Base-by-base conservation (phyloP, 176 grass and related monocot species). In the Carex littledalei region DNA sequence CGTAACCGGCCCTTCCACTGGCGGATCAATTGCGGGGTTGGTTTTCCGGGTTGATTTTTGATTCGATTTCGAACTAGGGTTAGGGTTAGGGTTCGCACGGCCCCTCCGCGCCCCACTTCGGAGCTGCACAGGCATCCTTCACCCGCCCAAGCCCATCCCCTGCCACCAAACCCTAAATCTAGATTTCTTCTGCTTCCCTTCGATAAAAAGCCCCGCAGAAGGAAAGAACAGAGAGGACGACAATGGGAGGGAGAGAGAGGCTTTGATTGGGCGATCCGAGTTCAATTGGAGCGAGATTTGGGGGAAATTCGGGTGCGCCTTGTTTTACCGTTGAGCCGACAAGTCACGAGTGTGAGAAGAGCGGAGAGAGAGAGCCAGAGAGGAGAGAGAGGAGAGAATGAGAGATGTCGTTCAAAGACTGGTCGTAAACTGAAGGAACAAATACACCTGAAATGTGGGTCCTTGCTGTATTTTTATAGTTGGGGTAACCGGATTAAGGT, bases 121-220 rank as follows among this genome's bases (percentile, higher is more conserved):
- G 81, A 83, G 81, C 61, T 83, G 81, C 39, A 83, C 61, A 69
- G 81, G 81, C 81, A 83, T 83, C 31, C 41, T 83, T 83, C 61
- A 67, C 37, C 62, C 61, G 43, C 81, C 81, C 41, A 61, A 81
- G 32, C 60, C 79, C 79, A 81, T 81, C 18, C 79, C 32, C 79
- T 10, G 20, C 18, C 57, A 20, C 57, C 31, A 81, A 62, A 64
- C 60, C 74, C 79, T 78, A 45, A 45, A 24, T 58, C 35, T 20
- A 39, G 79, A 63, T 45, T 63, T 6, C 57, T 67, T 52, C 63
- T 11, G 15, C 63, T 50, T 31, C 24, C 45, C 63, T 50, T 29
- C 22, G 22, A 56, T 1, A 8, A 16, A 29, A 39, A 11, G 18
- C 60, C 50, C 22, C 37, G 31, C 20, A 22, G 59, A 81, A 83